These are phyloP conservation scores for Spongospora subterranea DNA, from an alignment of 208 protist species.

Conservation along the genomic window DNA sequence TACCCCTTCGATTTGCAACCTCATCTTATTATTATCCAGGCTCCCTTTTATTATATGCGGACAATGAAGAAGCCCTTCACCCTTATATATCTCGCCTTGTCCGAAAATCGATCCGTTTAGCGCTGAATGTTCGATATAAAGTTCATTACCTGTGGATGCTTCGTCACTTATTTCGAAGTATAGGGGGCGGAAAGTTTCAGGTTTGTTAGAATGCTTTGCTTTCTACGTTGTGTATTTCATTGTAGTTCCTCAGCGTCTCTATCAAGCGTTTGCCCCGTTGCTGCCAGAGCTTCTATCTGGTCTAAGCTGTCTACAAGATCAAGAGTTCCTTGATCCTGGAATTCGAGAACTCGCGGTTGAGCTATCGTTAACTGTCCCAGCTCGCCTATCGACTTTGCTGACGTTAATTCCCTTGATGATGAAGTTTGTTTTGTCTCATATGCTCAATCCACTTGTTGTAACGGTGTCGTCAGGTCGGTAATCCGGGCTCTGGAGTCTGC, in stretches of 20 bases:
- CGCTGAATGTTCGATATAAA: slow-evolving; percentile 44
- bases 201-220: background rate
- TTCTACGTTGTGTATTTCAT: background rate
- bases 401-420: slow-evolving; percentile 79
- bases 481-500: slow-evolving; percentile 71
- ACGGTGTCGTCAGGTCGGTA: background rate
- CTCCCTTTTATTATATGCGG: slow-evolving; percentile 74
- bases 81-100: slow-evolving; percentile 76
- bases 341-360: slow-evolving; percentile 75
- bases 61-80: slow-evolving; percentile 80
- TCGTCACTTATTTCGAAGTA: slow-evolving; percentile 73
- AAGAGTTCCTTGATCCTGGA: background rate
- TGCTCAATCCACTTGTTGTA: background rate
- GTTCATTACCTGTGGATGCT: slow-evolving; percentile 50
- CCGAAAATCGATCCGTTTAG: slow-evolving; percentile 5
- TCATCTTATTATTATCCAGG: background rate
- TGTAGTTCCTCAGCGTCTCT: slow-evolving; percentile 66
- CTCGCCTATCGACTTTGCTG: slow-evolving; percentile 75
- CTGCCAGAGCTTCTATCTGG: slow-evolving; percentile 68
- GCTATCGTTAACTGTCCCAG: slow-evolving; percentile 80
- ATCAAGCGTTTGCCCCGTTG: slow-evolving; percentile 76
- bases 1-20: background rate
- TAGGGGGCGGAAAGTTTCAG: slow-evolving; percentile 76
- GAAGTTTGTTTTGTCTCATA: background rate
- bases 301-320: slow-evolving; percentile 53